phyloP scores from a whole-genome alignment of 257 asterid genomes.

The Solanum piurae region DNA sequence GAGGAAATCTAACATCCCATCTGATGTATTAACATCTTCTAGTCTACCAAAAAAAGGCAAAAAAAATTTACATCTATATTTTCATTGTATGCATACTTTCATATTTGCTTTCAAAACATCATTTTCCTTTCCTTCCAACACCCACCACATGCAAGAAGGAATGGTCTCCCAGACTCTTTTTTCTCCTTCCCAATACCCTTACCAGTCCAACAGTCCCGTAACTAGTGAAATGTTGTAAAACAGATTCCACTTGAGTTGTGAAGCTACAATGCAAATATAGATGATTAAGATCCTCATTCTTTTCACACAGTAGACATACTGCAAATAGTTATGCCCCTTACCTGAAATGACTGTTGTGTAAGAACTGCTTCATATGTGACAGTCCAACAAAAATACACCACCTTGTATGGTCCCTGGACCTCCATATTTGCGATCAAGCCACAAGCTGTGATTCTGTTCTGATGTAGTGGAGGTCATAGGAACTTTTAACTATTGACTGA shows the following conservation, averaged over 20 bases:
- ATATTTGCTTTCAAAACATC: background rate
- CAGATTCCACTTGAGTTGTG: background rate
- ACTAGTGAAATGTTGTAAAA: background rate
- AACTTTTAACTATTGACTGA: background rate
- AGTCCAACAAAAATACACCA: background rate
- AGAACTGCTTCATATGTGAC: background rate
- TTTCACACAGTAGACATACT: background rate
- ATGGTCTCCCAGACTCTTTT: background rate
- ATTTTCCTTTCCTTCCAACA: background rate
- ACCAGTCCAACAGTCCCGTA: background rate
- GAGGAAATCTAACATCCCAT: background rate
- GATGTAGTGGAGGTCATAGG: background rate
- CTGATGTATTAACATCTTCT: background rate
- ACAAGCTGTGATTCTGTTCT: background rate
- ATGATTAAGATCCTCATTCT: background rate
- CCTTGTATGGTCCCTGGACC: background rate
- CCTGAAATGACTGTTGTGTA: background rate
- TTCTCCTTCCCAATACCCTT: background rate
- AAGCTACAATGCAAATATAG: background rate
- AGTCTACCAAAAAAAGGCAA: background rate
- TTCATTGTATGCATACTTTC: background rate
- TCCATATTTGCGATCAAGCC: background rate
- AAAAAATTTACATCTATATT: too few relatives aligned
- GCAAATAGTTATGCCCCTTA: background rate
- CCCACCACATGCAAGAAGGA: background rate